Conservation (phyloP, 2,329 filamentous ascomycete species). For the Fusarium miscanthi region DNA sequence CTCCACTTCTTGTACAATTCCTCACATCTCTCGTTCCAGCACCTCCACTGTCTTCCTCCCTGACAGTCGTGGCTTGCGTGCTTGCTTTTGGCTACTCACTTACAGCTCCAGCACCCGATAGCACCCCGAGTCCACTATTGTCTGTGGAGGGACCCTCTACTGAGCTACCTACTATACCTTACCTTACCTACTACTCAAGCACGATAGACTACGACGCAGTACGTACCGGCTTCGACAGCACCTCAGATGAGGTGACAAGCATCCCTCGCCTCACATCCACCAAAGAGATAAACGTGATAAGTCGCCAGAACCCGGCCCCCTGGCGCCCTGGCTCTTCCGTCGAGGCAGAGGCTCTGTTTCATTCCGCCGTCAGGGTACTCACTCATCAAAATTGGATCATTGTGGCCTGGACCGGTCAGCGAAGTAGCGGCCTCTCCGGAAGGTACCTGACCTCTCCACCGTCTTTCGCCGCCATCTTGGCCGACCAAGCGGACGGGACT, state of each 20-base stretch:
- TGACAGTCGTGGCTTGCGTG: conserved; percentile 22
- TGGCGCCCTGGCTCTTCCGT: not conserved
- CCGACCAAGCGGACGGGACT: conserved; percentile 23
- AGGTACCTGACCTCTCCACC: conserved; percentile 32
- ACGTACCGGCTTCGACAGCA: conserved; percentile 12
- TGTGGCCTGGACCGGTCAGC: conserved; percentile 37
- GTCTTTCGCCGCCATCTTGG: conserved; percentile 36
- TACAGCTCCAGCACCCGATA: conserved; percentile 11
- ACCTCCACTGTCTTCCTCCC: not conserved
- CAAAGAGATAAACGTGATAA: conserved; percentile 33
- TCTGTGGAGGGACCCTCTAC: conserved; percentile 12
- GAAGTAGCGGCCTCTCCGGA: conserved; percentile 38
- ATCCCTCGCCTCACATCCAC: conserved; percentile 21
- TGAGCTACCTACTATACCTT: not conserved
- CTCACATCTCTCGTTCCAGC: not conserved
- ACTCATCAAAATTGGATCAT: conserved; percentile 34
- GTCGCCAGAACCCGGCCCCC: conserved; percentile 24
- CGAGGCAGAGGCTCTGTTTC: conserved; percentile 32
- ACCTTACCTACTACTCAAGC: not conserved
- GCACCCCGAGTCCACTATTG: conserved; percentile 18
- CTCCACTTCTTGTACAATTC: not conserved
- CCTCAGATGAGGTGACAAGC: conserved; percentile 13
- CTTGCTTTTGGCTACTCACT: not conserved
- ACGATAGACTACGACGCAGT: conserved; percentile 1
- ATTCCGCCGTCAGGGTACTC: conserved; percentile 33